Evolutionary conservation across 1,284 basidiomycete species (phyloP).

Genomic region (Ceratobasidium papillatum): DNA sequence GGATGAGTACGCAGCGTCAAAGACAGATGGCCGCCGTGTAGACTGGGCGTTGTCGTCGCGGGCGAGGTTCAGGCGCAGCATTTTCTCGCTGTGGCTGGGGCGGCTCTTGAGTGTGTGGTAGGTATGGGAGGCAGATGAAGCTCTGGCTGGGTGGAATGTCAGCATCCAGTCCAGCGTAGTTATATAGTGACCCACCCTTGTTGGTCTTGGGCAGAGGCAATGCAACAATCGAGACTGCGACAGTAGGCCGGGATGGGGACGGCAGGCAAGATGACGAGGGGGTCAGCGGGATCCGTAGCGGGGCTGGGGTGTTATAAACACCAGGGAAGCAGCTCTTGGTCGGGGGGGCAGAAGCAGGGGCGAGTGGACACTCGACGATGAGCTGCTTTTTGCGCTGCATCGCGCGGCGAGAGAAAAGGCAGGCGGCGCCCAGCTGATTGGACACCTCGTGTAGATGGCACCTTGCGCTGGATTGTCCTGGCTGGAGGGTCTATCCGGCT

Average conservation of each 20-base stretch:
- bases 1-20: constrained; percentile 3
- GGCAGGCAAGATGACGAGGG: neutral
- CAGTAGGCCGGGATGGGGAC: neutral
- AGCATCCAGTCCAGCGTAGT: neutral
- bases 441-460: constrained; percentile 13
- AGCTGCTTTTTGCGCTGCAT: constrained; percentile 28
- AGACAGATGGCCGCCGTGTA: neutral
- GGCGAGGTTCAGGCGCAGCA: constrained; percentile 18
- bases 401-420: neutral
- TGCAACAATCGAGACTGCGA: neutral
- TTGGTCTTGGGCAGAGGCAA: neutral
- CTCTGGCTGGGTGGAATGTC: neutral
- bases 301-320: neutral
- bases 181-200: neutral
- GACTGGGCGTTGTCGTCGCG: constrained; percentile 19
- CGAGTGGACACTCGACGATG: neutral
- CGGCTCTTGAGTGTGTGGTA: neutral
- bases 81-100: constrained; percentile 1
- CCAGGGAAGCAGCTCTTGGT: neutral
- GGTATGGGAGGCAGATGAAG: neutral
- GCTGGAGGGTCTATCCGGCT: neutral
- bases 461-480: neutral
- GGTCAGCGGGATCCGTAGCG: neutral
- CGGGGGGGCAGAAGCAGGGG: constrained; percentile 5
- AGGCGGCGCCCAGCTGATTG: constrained; percentile 3